phyloP scores from a whole-genome alignment of 2,329 filamentous ascomycete genomes.

The Phyllosticta citribraziliensis region DNA sequence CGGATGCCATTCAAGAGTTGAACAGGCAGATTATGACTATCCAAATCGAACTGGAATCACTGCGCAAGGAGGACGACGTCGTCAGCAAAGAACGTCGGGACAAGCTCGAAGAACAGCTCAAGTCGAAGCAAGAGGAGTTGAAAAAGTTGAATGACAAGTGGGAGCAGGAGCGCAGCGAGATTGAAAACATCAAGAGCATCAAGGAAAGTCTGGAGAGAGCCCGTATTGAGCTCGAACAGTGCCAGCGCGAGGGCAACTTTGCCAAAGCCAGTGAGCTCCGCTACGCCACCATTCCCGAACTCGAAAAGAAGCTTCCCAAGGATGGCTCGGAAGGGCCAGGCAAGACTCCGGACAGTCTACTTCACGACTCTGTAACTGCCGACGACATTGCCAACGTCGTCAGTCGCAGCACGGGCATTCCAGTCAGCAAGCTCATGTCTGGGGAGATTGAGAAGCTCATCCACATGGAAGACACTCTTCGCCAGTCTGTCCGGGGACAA shows the following conservation, averaged over 20 bases:
- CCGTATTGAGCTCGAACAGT: constrained; percentile 74
- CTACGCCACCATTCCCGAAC: constrained; percentile 73
- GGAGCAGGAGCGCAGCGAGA: constrained; percentile 81
- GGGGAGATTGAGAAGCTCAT: constrained; percentile 92
- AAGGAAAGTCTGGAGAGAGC: constrained; percentile 86
- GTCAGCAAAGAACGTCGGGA: constrained; percentile 79
- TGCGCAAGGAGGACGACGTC: constrained; percentile 88
- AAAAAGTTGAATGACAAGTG: constrained; percentile 68
- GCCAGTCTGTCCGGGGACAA: constrained; percentile 78
- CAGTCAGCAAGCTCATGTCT: constrained; percentile 81
- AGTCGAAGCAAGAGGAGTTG: constrained; percentile 66
- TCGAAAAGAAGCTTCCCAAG: constrained; percentile 70
- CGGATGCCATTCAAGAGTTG: constrained; percentile 83
- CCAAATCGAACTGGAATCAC: constrained; percentile 89
- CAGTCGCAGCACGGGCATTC: constrained; percentile 83
- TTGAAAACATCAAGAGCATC: constrained; percentile 75
- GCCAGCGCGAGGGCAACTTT: constrained; percentile 81
- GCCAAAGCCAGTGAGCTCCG: constrained; percentile 81
- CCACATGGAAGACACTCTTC: constrained; percentile 85
- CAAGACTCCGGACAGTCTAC: constrained; percentile 46
- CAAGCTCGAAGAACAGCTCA: constrained; percentile 70
- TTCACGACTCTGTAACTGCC: constrained; percentile 89
- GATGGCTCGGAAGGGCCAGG: constrained; percentile 49
- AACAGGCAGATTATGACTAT: constrained; percentile 96
- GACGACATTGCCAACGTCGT: constrained; percentile 93